phyloP scores from a whole-genome alignment of 257 asterid species.

The Linaria vulgaris region DNA sequence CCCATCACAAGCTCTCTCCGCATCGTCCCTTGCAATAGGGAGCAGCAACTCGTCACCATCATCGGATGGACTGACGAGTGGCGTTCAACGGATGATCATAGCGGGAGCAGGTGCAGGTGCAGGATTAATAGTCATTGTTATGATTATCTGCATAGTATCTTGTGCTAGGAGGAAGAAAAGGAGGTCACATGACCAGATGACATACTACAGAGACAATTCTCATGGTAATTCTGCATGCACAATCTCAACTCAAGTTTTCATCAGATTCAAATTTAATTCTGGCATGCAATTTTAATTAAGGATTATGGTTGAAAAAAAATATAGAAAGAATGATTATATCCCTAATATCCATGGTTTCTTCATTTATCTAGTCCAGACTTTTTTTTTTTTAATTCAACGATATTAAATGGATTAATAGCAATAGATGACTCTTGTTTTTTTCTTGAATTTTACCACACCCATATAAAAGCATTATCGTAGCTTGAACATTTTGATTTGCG shows the following conservation, averaged over 20 bases:
- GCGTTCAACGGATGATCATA: slow-evolving; percentile 30
- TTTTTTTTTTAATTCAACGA: no score
- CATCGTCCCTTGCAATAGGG: slow-evolving; percentile 2
- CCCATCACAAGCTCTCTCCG: slow-evolving; percentile 29
- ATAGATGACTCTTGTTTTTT: no score
- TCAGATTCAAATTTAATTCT: not conserved
- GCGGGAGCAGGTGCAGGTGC: slow-evolving; percentile 68
- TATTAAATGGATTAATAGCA: no score
- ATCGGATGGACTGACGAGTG: slow-evolving; percentile 14
- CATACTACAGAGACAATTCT: slow-evolving; percentile 54
- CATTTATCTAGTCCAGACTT: no score
- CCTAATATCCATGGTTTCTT: no score
- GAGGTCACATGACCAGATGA: slow-evolving; percentile 48
- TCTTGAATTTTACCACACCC: no score
- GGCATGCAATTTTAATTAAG: no score
- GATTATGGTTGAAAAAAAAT: no score
- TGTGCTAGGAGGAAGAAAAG: slow-evolving; percentile 50
- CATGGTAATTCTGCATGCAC: slow-evolving; percentile 38
- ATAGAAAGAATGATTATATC: no score
- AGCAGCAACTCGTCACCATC: slow-evolving; percentile 22
- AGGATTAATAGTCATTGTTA: slow-evolving; percentile 44
- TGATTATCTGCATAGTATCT: slow-evolving; percentile 42
- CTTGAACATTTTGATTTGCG: no score
- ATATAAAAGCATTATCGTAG: no score
- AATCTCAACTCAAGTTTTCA: not conserved